phyloP scores from a whole-genome alignment of 345 rosid genomes.

The Corchorus capsularis region DNA sequence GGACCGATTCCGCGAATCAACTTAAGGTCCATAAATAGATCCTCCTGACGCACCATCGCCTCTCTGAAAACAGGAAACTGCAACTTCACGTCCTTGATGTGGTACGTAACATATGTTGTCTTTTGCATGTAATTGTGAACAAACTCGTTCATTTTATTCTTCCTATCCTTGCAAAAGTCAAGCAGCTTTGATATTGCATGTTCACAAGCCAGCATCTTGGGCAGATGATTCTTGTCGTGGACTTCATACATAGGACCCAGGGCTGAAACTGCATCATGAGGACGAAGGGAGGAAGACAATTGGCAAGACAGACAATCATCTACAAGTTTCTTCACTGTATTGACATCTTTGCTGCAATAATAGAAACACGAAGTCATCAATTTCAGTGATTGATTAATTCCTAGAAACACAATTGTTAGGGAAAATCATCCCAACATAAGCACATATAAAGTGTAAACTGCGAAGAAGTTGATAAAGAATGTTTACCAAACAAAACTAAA shows the following conservation, averaged over 20 bases:
- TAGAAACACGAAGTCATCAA: slow-evolving; percentile 28
- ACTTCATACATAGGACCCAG: slow-evolving; percentile 98
- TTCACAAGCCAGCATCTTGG: slow-evolving; percentile 75
- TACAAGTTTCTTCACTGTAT: slow-evolving; percentile 90
- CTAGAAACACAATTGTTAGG: background rate
- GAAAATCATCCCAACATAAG: slow-evolving; percentile 13
- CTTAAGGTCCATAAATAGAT: slow-evolving; percentile 69
- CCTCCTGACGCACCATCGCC: slow-evolving; percentile 86
- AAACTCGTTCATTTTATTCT: slow-evolving; percentile 86
- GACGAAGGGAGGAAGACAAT: slow-evolving; percentile 86
- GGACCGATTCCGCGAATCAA: slow-evolving; percentile 79
- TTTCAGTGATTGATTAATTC: slow-evolving; percentile 16
- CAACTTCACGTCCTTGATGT: slow-evolving; percentile 84
- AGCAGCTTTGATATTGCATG: slow-evolving; percentile 64
- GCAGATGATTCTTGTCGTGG: slow-evolving; percentile 90
- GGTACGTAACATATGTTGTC: slow-evolving; percentile 60
- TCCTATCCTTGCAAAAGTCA: slow-evolving; percentile 68
- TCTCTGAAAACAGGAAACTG: slow-evolving; percentile 96
- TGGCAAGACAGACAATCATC: slow-evolving; percentile 88
- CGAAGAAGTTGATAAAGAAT: slow-evolving; percentile 3
- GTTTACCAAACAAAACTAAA: background rate
- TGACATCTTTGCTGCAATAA: slow-evolving; percentile 89
- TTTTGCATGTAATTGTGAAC: slow-evolving; percentile 86
- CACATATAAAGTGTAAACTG: background rate
- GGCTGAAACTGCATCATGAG: slow-evolving; percentile 99